Base-by-base conservation (phyloP, 2,329 filamentous ascomycete genomes). In the Pyrenophora tritici-repentis region DNA sequence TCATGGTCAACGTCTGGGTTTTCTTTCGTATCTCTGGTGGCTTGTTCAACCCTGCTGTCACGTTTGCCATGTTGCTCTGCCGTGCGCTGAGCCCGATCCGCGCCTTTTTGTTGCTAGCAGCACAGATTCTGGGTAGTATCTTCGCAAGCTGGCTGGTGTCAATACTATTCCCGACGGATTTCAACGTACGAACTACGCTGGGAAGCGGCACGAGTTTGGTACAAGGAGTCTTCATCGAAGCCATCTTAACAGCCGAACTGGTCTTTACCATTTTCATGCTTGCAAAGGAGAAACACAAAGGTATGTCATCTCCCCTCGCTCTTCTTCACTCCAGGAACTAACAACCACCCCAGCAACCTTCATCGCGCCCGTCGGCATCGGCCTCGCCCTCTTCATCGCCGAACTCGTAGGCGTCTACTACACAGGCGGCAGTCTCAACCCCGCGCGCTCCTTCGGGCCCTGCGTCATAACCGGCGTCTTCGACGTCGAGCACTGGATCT, bases 351-450 rank as follows among this genome's bases (percentile, higher is more conserved):
- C 34, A 63, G 84, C 83, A 3, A 90, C 87, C 0, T 89, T 83
- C 65, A 74, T 90, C 2, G 88, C 87, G 0, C 88, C 88, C 0
- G 75, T 91, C 3, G 87, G 85, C 10, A 89, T 91, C 62, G 89
- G 88, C 1, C 74, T 90, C 6, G 80, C 86, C 0, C 80, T 91
- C 55, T 90, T 91, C 72, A 80, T 90, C 47, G 75, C 75, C 0
- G 78, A 83, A 50, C 61, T 84, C 33, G 73, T 76, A 14, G 79
- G 79, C 73, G 76, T 78, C 17, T 78, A 72, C 65, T 79, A 76
- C 61, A 79, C 76, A 3, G 76, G 76, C 34, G 76, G 76, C 31
- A 75, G 72, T 2, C 68, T 79, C 20, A 79, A 79, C 46, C 77
- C 77, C 6, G 76, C 77, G 12, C 75, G 77, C 41, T 74, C 71